A percentile compares a stretch with the other conserved stretches of the same genome.
These are phyloP conservation scores for Liriodendron chinense DNA, from an alignment of 164 flowering plant genomes.

Conservation along the genomic window DNA sequence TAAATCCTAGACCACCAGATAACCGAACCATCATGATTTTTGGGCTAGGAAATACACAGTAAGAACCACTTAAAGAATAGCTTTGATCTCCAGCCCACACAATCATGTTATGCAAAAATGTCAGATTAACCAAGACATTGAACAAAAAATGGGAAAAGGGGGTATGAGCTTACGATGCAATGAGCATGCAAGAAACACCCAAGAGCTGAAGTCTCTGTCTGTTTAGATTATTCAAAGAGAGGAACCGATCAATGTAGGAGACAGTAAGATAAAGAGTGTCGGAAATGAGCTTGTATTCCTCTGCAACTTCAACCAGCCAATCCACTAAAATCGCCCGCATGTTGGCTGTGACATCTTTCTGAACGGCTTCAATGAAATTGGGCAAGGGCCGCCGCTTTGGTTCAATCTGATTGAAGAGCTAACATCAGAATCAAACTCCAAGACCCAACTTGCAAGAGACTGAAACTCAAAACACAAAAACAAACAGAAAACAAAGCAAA, in stretches of 20 bases:
- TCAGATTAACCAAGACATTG: background rate
- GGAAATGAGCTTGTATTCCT: constrained; percentile 59
- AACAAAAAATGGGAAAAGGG: no score
- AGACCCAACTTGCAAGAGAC: background rate
- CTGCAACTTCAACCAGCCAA: constrained; percentile 83
- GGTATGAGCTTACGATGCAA: constrained; percentile 67
- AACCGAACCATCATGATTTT: background rate
- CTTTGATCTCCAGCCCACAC: background rate
- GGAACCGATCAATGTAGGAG: constrained; percentile 55
- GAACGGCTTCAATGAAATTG: constrained; percentile 50
- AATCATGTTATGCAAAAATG: background rate
- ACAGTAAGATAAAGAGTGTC: constrained; percentile 69
- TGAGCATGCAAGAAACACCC: constrained; percentile 84
- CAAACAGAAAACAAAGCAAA: background rate
- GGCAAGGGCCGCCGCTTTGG: constrained; percentile 50
- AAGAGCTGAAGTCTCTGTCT: constrained; percentile 62
- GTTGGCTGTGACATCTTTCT: constrained; percentile 52
- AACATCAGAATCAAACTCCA: background rate
- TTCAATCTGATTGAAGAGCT: constrained; percentile 33
- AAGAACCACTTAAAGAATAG: background rate
- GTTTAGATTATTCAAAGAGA: constrained; percentile 42
- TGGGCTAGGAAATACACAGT: background rate
- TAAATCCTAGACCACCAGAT: background rate
- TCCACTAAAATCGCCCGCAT: constrained; percentile 70
- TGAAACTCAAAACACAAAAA: background rate